Evolutionary conservation across 441 rosid species (phyloP).

Genomic region (Bruguiera hainesii): DNA sequence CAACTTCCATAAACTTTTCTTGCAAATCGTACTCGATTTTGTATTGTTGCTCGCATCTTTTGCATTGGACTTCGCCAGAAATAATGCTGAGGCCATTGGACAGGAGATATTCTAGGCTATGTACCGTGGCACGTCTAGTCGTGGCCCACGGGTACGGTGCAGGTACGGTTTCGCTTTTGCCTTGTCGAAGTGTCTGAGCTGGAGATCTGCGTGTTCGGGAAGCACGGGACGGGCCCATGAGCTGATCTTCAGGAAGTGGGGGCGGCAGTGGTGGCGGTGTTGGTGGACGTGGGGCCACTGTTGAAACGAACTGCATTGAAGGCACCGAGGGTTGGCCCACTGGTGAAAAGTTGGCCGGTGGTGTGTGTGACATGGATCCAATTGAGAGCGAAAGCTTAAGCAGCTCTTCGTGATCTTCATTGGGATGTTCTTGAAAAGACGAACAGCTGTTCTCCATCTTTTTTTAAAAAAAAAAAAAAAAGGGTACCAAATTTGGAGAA

Average conservation of each 20-base stretch:
- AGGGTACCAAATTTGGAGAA: neutral
- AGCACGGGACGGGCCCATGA: neutral
- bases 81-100: constrained; percentile 27
- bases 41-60: constrained; percentile 24
- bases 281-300: neutral
- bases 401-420: constrained; percentile 2
- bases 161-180: constrained; percentile 29
- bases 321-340: neutral
- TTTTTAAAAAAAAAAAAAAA: too few species aligned
- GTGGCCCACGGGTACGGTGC: constrained; percentile 48
- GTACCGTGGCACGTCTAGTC: constrained; percentile 30
- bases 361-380: constrained; percentile 2
- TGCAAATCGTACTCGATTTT: constrained; percentile 31
- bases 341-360: neutral
- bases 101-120: constrained; percentile 27
- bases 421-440: neutral
- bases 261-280: constrained; percentile 1
- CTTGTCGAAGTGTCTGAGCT: constrained; percentile 11
- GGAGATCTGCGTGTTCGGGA: constrained; percentile 11
- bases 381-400: constrained; percentile 17
- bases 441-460: neutral
- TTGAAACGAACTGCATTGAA: neutral
- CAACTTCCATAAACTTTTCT: constrained; percentile 33
- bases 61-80: constrained; percentile 36
- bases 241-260: neutral